phyloP scores from a whole-genome alignment of 2,329 filamentous ascomycete species.

The Penicillium crustosum region DNA sequence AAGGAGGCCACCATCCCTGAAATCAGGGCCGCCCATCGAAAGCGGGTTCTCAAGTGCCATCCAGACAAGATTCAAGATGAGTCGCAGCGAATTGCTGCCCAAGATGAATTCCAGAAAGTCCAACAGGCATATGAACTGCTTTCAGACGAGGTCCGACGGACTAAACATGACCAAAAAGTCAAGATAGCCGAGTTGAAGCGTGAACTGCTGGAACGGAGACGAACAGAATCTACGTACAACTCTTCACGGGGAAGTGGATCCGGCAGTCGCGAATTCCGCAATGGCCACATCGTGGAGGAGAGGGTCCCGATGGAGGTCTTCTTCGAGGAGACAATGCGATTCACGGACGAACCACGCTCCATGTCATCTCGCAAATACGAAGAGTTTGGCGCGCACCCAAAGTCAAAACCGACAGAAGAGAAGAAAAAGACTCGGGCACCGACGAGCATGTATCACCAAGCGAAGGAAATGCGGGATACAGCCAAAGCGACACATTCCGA shows the following conservation, averaged over 20 bases:
- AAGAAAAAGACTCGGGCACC: constrained; percentile 39
- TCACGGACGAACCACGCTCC: constrained; percentile 39
- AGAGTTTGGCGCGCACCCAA: constrained; percentile 36
- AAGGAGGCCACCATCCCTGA: constrained; percentile 68
- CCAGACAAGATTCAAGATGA: constrained; percentile 87
- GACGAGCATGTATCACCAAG: constrained; percentile 25
- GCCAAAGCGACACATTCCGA: constrained; percentile 34
- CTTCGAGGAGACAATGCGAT: constrained; percentile 41
- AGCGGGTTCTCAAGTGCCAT: constrained; percentile 83
- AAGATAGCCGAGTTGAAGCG: constrained; percentile 65
- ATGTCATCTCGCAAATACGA: constrained; percentile 43
- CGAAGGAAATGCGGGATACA: constrained; percentile 37
- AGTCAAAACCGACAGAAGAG: constrained; percentile 36
- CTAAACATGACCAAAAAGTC: constrained; percentile 75
- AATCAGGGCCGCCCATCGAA: constrained; percentile 79
- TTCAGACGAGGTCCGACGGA: constrained; percentile 69
- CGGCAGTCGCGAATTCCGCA: constrained; percentile 39
- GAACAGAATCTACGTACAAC: constrained; percentile 21
- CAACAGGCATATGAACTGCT: constrained; percentile 92
- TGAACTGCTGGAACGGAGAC: constrained; percentile 52
- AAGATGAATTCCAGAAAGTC: constrained; percentile 86
- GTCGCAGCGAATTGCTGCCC: constrained; percentile 71
- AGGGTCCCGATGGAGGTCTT: constrained; percentile 39
- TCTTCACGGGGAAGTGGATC: constrained; percentile 25
- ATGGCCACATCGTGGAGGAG: constrained; percentile 47